Base-by-base conservation (phyloP, 2,329 filamentous ascomycete species). In the Ceratocystis harringtonii region DNA sequence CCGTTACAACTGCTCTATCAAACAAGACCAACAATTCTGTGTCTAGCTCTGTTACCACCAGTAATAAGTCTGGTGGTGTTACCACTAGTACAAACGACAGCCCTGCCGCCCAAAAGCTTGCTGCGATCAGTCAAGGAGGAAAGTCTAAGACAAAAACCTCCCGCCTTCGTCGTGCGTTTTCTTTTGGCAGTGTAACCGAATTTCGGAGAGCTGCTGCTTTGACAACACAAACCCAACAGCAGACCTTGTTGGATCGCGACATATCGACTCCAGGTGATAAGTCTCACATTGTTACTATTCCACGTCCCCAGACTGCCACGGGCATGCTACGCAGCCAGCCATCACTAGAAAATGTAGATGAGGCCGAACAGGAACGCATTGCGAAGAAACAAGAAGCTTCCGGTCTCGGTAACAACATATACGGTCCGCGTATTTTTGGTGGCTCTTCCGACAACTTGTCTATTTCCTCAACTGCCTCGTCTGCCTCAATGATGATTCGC, bases 391-490 rank as follows among this genome's bases (percentile, higher is more conserved):
- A 99, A 75, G 94, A 99, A 77, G 92, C 89, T 68, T 87, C 85
- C 67, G 94, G 94, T 22, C 85, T 99, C 68, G 94, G 94, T 67
- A 91, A 88, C 72, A 94, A 86, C 73, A 99, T 99, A 70, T 99
- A 99, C 74, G 89, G 88, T 28, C 89, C 90, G 15, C 87, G 88
- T 69, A 83, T 92, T 69, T 96, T 97, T 73, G 84, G 86, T 17
- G 88, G 90, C 15, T 99, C 94, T 3, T 97, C 90, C 0, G 94
- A 99, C 75, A 97, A 97, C 70, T 77, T 99, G 57, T 95, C 90
- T 15, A 90, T 95, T 69, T 92, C 89, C 1, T 95, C 90, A 3
- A 95, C 90, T 8, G 90, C 90, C 22, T 95, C 90, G 5, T 95
- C 90, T 22, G 90, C 90, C 43, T 95, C 90, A 36, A 85, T 95